These are phyloP conservation scores for Sugiyamaella lignohabitans DNA, from an alignment of 805 yeast genomes.

Conservation along the genomic window DNA sequence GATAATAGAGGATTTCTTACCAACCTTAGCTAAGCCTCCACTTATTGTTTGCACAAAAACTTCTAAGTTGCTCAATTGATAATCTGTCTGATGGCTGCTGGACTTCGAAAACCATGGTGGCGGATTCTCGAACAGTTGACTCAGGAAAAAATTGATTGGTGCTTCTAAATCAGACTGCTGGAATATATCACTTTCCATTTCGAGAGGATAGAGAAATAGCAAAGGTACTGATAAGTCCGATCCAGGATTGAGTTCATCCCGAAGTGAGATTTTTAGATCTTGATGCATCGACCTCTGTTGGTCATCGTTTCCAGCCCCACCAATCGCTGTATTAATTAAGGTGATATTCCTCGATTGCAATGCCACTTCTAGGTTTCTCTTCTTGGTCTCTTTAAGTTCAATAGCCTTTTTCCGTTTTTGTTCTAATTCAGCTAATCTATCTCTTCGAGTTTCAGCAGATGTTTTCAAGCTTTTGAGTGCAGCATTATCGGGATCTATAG, in stretches of 20 bases:
- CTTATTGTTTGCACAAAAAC: conserved; percentile 73
- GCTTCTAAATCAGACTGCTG: conserved; percentile 68
- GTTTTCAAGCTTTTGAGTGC: conserved; percentile 45
- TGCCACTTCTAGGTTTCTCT: conserved; percentile 49
- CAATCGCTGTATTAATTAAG: conserved; percentile 37
- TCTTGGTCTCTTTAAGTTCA: conserved; percentile 32
- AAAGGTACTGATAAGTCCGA: conserved; percentile 81
- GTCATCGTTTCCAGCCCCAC: conserved; percentile 44
- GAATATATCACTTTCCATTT: conserved; percentile 76
- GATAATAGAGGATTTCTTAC: conserved; percentile 64
- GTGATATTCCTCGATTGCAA: conserved; percentile 52
- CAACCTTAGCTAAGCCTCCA: conserved; percentile 83
- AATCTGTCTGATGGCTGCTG: conserved; percentile 51
- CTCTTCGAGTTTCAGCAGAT: conserved; percentile 37
- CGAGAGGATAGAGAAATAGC: conserved; percentile 71
- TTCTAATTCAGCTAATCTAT: conserved; percentile 22
- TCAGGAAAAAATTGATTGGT: conserved; percentile 57
- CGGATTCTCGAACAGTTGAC: conserved; percentile 58
- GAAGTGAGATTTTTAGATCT: conserved; percentile 23
- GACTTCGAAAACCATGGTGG: conserved; percentile 54
- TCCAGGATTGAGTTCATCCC: conserved; percentile 36
- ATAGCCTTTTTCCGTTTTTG: conserved; percentile 24
- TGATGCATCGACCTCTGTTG: conserved; percentile 35
- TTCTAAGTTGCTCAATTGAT: conserved; percentile 52
- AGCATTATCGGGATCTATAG: conserved; percentile 52